These are phyloP conservation scores for Penicillium brevicompactum DNA, from an alignment of 2,329 filamentous ascomycete species.

Conservation along the genomic window DNA sequence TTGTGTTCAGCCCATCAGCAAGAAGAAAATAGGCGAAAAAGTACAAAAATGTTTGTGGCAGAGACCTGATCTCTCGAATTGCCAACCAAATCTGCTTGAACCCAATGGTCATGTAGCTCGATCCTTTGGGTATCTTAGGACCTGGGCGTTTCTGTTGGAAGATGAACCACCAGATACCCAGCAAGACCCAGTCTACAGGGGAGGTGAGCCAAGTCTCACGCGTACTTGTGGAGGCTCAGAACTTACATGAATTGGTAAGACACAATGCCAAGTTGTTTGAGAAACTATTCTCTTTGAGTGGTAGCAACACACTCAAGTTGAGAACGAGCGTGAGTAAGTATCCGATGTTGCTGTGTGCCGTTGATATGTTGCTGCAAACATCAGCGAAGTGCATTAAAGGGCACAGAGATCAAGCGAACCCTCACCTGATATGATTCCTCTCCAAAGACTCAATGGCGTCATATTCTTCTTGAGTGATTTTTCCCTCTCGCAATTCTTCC, in stretches of 20 bases:
- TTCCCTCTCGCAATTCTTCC: constrained; percentile 42
- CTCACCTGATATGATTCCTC: constrained; percentile 43
- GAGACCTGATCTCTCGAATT: constrained; percentile 38
- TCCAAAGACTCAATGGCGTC: constrained; percentile 47
- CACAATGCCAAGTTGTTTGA: constrained; percentile 45
- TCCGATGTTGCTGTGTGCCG: constrained; percentile 48
- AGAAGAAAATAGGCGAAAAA: constrained; percentile 47
- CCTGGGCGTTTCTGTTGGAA: constrained; percentile 46
- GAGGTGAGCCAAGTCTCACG: not conserved
- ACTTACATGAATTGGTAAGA: constrained; percentile 45
- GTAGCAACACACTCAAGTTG: constrained; percentile 44
- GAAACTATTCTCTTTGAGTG: constrained; percentile 38
- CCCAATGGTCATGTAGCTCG: constrained; percentile 43
- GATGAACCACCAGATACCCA: constrained; percentile 48
- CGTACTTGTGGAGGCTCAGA: too few relatives aligned
- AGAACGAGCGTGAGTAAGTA: constrained; percentile 44
- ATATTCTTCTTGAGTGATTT: constrained; percentile 41
- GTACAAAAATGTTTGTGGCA: constrained; percentile 46
- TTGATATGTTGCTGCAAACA: constrained; percentile 39
- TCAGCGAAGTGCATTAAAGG: constrained; percentile 6
- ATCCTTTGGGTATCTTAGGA: constrained; percentile 42
- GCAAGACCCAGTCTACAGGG: constrained; percentile 43
- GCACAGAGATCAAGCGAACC: not conserved
- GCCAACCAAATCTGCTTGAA: constrained; percentile 47
- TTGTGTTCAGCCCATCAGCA: constrained; percentile 47